phyloP scores from a whole-genome alignment of 768 basidiomycete genomes.

The Pisolithus tinctorius region DNA sequence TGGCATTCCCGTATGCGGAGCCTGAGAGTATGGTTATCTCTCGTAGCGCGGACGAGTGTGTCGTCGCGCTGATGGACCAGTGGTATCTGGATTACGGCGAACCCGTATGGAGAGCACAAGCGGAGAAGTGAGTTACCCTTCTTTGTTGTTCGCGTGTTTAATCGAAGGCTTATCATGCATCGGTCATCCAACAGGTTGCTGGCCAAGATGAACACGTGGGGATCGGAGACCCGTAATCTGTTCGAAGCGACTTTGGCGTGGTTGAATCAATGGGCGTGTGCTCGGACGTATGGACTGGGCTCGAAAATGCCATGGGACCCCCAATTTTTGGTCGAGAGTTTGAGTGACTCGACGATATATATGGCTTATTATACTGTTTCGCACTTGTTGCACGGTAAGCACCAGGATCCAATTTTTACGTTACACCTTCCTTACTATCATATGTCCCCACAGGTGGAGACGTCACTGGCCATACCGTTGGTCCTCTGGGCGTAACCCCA shows the following conservation, averaged over 20 bases:
- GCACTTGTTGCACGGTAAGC: constrained; percentile 83
- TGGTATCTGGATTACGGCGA: constrained; percentile 99
- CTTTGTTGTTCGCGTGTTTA: background rate
- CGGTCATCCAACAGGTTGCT: constrained; percentile 47
- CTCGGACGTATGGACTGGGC: constrained; percentile 94
- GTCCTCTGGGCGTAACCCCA: constrained; percentile 77
- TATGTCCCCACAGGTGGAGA: constrained; percentile 41
- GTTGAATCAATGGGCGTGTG: constrained; percentile 99
- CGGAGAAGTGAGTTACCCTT: constrained; percentile 59
- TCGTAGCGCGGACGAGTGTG: constrained; percentile 93
- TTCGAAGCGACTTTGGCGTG: constrained; percentile 91
- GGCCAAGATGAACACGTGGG: constrained; percentile 84
- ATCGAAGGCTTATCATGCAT: constrained; percentile 2
- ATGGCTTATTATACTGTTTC: constrained; percentile 97
- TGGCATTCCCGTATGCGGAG: constrained; percentile 91
- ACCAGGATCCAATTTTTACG: background rate
- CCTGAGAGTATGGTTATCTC: constrained; percentile 89
- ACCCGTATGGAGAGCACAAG: constrained; percentile 75
- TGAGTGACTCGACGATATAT: constrained; percentile 97
- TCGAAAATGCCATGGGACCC: constrained; percentile 96
- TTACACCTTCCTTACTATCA: background rate
- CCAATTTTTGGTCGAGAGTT: constrained; percentile 90
- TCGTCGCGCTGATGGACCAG: constrained; percentile 96
- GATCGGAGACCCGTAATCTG: constrained; percentile 82
- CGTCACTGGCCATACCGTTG: constrained; percentile 72